Percentiles rank a stretch among this genome's conserved stretches.
These are phyloP conservation scores for Nicotiana obtusifolia DNA, from an alignment of 257 asterid genomes.

Conservation along the genomic window DNA sequence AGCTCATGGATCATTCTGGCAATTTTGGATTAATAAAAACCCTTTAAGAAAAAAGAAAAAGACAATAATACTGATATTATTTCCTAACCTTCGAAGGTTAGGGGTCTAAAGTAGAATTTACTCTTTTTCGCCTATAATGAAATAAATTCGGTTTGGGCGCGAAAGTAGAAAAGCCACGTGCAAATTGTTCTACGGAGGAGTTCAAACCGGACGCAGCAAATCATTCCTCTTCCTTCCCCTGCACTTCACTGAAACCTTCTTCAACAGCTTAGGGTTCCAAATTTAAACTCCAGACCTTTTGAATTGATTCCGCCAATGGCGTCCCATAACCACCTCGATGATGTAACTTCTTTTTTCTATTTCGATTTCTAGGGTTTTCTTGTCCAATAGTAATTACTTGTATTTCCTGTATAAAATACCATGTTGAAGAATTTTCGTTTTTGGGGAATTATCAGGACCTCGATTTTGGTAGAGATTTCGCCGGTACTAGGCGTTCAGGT, in stretches of 20 bases:
- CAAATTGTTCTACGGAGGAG: neutral
- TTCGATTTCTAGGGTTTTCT: neutral
- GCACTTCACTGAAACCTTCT: neutral
- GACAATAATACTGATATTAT: too few relatives aligned
- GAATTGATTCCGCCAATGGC: conserved; percentile 40
- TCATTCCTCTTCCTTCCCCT: neutral
- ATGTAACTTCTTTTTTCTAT: conserved; percentile 27
- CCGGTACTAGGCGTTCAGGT: conserved; percentile 63
- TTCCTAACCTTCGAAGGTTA: too few relatives aligned
- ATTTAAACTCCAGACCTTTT: conserved; percentile 14
- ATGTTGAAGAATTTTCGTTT: neutral
- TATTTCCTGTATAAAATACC: neutral
- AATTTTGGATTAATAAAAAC: too few relatives aligned
- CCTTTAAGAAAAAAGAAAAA: too few relatives aligned
- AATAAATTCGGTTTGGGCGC: neutral
- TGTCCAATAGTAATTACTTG: neutral
- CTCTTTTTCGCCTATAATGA: neutral
- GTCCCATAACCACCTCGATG: conserved; percentile 51
- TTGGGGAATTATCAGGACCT: conserved; percentile 46
- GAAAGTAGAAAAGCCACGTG: neutral
- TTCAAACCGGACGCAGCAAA: neutral
- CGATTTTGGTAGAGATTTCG: conserved; percentile 79
- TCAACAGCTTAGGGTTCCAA: conserved; percentile 19
- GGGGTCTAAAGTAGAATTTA: too few relatives aligned
- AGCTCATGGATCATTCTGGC: too few relatives aligned